phyloP scores from a whole-genome alignment of 2,329 filamentous ascomycete genomes.

The Penicillium polonicum region DNA sequence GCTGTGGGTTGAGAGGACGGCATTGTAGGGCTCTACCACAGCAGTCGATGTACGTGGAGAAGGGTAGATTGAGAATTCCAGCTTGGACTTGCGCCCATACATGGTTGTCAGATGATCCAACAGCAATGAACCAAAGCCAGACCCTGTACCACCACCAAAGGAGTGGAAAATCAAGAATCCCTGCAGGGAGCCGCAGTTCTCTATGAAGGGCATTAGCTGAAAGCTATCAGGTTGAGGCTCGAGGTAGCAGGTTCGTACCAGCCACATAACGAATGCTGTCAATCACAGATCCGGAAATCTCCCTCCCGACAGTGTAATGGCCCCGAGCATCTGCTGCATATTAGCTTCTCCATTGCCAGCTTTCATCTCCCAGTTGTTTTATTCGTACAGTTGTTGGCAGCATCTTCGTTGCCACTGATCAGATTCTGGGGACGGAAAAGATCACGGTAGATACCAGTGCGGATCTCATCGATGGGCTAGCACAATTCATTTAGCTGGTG shows the following conservation, averaged over 20 bases:
- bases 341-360: constrained; percentile 12
- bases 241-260: constrained; percentile 44
- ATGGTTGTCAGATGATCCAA: constrained; percentile 64
- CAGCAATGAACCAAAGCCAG: constrained; percentile 64
- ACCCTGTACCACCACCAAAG: constrained; percentile 67
- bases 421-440: constrained; percentile 66
- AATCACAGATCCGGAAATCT: constrained; percentile 62
- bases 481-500: neutral
- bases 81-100: constrained; percentile 68
- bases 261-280: constrained; percentile 64
- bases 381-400: constrained; percentile 63
- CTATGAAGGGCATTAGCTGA: constrained; percentile 36
- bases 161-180: constrained; percentile 69
- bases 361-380: neutral
- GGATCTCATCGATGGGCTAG: constrained; percentile 65
- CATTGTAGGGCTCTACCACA: constrained; percentile 69
- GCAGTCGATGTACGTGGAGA: constrained; percentile 63
- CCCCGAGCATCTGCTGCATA: constrained; percentile 58
- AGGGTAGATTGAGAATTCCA: constrained; percentile 66
- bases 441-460: constrained; percentile 61
- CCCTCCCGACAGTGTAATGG: constrained; percentile 68
- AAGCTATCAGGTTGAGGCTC: constrained; percentile 13
- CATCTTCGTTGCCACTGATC: constrained; percentile 68
- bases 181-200: constrained; percentile 65
- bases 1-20: constrained; percentile 55